phyloP scores from a whole-genome alignment of 352 stramenopile genomes.

The Phytophthora rubi region DNA sequence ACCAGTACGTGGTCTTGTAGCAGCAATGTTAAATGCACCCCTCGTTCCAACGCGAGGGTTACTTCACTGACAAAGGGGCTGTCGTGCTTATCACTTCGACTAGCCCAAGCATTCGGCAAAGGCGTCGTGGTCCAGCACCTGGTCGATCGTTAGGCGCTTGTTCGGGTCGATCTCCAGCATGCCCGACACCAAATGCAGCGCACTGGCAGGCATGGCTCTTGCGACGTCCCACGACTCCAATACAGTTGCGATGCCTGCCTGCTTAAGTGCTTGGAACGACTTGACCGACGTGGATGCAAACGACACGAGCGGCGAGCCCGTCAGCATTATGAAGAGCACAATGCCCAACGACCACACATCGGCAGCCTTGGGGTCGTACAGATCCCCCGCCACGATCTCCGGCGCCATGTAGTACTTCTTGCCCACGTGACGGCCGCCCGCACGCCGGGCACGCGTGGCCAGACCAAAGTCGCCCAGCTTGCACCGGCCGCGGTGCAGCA shows the following conservation, averaged over 20 bases:
- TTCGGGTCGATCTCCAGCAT: constrained; percentile 40
- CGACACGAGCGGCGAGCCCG: constrained; percentile 43
- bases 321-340: constrained; percentile 57
- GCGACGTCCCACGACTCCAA: constrained; percentile 18
- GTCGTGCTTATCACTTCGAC: not conserved
- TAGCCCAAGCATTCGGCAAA: constrained; percentile 22
- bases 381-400: constrained; percentile 36
- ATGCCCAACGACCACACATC: constrained; percentile 61
- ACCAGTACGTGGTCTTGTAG: no score
- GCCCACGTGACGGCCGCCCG: constrained; percentile 12
- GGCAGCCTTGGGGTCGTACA: constrained; percentile 26
- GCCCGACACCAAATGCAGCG: constrained; percentile 23
- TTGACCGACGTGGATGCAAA: constrained; percentile 27
- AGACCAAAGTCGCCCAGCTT: constrained; percentile 64
- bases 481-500: constrained; percentile 38
- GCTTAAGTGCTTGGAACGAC: constrained; percentile 18
- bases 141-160: constrained; percentile 32
- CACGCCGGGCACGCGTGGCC: constrained; percentile 13
- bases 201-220: not conserved
- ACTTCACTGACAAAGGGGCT: constrained; percentile 4
- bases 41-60: no score
- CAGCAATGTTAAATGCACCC: no score
- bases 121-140: constrained; percentile 26
- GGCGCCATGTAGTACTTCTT: constrained; percentile 47
- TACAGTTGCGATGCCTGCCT: constrained; percentile 10